Evolutionary conservation across 495 filamentous ascomycete genomes (phyloP).

Genomic region (Friedmanniomyces simplex): DNA sequence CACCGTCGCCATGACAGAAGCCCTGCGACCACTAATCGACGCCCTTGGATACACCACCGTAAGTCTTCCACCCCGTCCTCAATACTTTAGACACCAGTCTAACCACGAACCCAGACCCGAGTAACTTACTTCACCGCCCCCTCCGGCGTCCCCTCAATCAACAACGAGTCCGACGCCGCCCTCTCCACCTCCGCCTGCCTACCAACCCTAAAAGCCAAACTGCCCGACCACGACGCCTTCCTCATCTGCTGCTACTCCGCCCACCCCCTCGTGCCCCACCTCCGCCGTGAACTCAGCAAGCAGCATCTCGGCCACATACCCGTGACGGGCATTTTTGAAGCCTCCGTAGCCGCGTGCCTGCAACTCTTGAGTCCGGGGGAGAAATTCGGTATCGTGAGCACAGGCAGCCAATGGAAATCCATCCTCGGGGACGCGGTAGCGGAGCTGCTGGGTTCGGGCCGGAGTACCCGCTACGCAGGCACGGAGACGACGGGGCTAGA

Average conservation of each 20-base stretch:
- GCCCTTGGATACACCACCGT: constrained; percentile 42
- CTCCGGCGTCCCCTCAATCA: constrained; percentile 49
- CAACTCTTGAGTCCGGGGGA: constrained; percentile 37
- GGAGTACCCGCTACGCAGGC: constrained; percentile 50
- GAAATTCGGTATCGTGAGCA: constrained; percentile 82
- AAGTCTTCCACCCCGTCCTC: constrained; percentile 1
- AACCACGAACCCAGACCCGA: constrained; percentile 25
- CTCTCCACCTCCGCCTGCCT: constrained; percentile 45
- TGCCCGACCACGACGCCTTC: constrained; percentile 58
- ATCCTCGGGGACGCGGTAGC: constrained; percentile 55
- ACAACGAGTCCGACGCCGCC: constrained; percentile 48
- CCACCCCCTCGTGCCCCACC: constrained; percentile 63
- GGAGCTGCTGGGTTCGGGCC: constrained; percentile 37
- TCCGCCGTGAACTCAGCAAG: constrained; percentile 26
- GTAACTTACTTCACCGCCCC: constrained; percentile 50
- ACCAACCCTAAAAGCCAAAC: constrained; percentile 40
- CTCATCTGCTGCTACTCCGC: constrained; percentile 83
- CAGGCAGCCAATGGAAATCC: constrained; percentile 70
- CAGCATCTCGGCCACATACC: constrained; percentile 7
- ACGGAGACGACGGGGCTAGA: constrained; percentile 76
- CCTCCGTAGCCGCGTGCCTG: constrained; percentile 53
- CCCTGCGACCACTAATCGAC: constrained; percentile 54
- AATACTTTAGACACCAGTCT: background rate
- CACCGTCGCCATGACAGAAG: constrained; percentile 68
- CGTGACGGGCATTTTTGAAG: constrained; percentile 84